Base-by-base conservation (phyloP, 225 moss, liverwort and hornwort genomes). In the Lunularia cruciata region DNA sequence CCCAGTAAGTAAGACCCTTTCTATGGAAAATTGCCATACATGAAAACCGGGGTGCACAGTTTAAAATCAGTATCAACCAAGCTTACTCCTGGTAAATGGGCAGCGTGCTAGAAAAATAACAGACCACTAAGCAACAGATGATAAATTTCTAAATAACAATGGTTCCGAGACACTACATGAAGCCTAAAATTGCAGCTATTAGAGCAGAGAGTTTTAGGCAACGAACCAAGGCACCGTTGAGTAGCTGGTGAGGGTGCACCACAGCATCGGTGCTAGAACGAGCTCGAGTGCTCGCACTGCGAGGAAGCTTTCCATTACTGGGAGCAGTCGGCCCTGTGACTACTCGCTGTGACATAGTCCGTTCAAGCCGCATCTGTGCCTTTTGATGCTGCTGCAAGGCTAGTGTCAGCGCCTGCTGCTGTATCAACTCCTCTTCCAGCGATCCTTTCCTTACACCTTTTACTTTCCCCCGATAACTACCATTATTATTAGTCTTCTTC, bases 371-470 rank as follows among this genome's bases (percentile, higher is more conserved):
- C 71, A 89, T 51, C 87, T 94, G 91, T 45, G 90, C 91, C 78
- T 89, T 89, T 65, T 94, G 91, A 81, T 94, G 94, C 87, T 94
- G 94, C 81, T 91, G 91, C 73, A 91, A 67, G 65, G 89, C 91
- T 73, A 91, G 55, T 18, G 91, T 89, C 72, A 94, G 54, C 25
- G 91, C 91, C 70, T 94, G 91, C 75, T 94, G 87, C 79, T 94
- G 87, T 62, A 91, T 86, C 78, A 89, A 57, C 58, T 84, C 87
- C n/a, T 89, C 91, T 75, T 91, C 91, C 79, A 82, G 70, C 65
- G 84, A 84, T 4, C 86, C 84, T 54, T 90, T 87, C 77, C 72
- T 78, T 9, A 60, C 60, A 25, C 62, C 64, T 47, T 83, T 91
- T 34, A 85, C 78, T 73, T 86, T 76, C n/a, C 89, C 85, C 14